Conservation (phyloP, 2,329 filamentous ascomycete species). For the Aspergillus pseudotamarii region DNA sequence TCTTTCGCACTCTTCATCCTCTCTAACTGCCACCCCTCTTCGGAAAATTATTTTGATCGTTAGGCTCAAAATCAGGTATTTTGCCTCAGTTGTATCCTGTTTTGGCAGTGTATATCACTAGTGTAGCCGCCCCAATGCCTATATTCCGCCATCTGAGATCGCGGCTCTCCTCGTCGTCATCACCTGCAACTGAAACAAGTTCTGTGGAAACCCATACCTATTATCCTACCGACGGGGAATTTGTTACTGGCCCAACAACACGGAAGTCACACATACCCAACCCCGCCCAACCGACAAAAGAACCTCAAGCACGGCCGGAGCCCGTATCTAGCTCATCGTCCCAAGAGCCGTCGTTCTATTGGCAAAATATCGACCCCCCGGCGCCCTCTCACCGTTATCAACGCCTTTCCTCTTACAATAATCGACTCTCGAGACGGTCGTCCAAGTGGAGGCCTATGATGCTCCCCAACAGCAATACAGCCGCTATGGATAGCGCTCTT, state of each 20-base stretch:
- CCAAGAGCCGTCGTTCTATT: slow-evolving; percentile 10
- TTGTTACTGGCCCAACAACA: not conserved
- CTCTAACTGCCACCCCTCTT: not conserved
- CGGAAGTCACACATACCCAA: not conserved
- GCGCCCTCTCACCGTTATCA: not conserved
- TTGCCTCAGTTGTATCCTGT: not conserved
- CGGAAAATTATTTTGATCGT: not conserved
- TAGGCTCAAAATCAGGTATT: not conserved
- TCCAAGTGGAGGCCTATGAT: slow-evolving; percentile 3
- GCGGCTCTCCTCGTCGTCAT: slow-evolving; percentile 5
- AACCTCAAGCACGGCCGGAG: not conserved
- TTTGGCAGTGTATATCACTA: not conserved
- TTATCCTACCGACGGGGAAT: not conserved
- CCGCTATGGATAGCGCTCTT: slow-evolving; percentile 6
- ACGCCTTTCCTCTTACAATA: not conserved
- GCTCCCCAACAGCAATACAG: not conserved
- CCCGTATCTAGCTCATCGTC: slow-evolving; percentile 5
- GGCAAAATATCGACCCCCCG: slow-evolving; percentile 13
- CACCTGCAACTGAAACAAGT: not conserved
- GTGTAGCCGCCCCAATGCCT: slow-evolving; percentile 4
- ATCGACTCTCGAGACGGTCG: not conserved
- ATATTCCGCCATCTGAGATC: slow-evolving; percentile 5
- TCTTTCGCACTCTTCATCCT: not conserved
- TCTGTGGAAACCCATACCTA: not conserved
- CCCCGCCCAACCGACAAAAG: not conserved